Evolutionary conservation across 2,329 filamentous ascomycete genomes (phyloP).

Genomic region (Coleophoma cylindrospora): DNA sequence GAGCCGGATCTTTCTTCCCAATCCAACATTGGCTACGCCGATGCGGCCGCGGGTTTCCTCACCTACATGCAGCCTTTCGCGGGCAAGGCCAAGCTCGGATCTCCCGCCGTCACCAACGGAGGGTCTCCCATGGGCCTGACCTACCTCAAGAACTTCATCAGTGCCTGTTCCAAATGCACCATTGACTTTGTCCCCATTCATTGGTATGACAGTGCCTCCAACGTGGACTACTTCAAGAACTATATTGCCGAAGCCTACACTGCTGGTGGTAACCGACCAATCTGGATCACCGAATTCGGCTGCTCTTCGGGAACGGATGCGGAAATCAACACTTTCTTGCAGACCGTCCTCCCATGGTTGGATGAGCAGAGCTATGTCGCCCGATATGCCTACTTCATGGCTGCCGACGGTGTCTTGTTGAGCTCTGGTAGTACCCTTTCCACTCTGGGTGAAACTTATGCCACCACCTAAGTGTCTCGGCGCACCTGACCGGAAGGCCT

Average conservation of each 20-base stretch:
- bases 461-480: too few relatives aligned
- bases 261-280: slow-evolving; percentile 28
- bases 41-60: slow-evolving; percentile 33
- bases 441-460: not conserved
- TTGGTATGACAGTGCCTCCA: slow-evolving; percentile 36
- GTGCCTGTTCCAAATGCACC: slow-evolving; percentile 33
- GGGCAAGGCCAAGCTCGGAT: slow-evolving; percentile 36
- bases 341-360: slow-evolving; percentile 37
- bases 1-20: slow-evolving; percentile 61
- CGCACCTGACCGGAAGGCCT: too few relatives aligned
- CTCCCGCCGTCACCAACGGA: slow-evolving; percentile 43
- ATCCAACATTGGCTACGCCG: slow-evolving; percentile 37
- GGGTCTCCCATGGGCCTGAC: slow-evolving; percentile 32
- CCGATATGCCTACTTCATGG: slow-evolving; percentile 35
- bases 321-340: slow-evolving; percentile 33
- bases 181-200: slow-evolving; percentile 41
- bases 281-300: slow-evolving; percentile 43
- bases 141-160: slow-evolving; percentile 38
- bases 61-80: slow-evolving; percentile 39
- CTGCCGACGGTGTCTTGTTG: slow-evolving; percentile 27
- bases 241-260: slow-evolving; percentile 34
- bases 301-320: slow-evolving; percentile 19
- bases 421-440: slow-evolving; percentile 2
- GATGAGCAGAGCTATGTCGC: slow-evolving; percentile 32
- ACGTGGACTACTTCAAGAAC: slow-evolving; percentile 35